These are phyloP conservation scores for Aeminium ludgeri DNA, from an alignment of 495 filamentous ascomycete species.

Conservation along the genomic window DNA sequence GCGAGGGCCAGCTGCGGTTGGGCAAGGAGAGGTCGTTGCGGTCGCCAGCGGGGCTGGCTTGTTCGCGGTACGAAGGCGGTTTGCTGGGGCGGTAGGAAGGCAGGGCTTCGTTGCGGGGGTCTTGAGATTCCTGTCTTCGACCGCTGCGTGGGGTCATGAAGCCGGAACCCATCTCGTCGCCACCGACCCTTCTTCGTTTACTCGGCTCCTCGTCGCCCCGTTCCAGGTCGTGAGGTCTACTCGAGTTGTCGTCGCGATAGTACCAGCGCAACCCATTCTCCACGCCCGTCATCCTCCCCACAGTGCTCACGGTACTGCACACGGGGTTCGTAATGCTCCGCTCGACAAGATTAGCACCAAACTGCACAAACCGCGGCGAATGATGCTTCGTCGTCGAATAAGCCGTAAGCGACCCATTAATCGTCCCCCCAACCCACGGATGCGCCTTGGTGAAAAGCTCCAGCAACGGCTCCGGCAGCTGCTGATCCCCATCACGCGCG, in stretches of 20 bases:
- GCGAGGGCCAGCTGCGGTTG: constrained; percentile 56
- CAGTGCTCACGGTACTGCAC: constrained; percentile 62
- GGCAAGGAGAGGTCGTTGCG: too few relatives aligned
- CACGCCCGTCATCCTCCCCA: constrained; percentile 66
- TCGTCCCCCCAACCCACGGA: constrained; percentile 60
- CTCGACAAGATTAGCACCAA: constrained; percentile 71
- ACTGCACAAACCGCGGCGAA: constrained; percentile 60
- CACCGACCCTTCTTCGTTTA: constrained; percentile 48
- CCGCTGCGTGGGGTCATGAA: too few relatives aligned
- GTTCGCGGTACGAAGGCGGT: constrained; percentile 52
- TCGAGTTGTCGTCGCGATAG: constrained; percentile 24
- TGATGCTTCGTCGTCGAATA: constrained; percentile 76
- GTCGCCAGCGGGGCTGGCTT: constrained; percentile 20
- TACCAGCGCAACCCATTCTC: constrained; percentile 70
- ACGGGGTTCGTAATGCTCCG: constrained; percentile 64
- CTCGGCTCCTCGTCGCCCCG: constrained; percentile 30
- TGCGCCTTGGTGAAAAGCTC: constrained; percentile 65
- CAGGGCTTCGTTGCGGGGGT: constrained; percentile 45
- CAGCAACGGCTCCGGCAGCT: constrained; percentile 53
- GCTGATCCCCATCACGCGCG: too few relatives aligned
- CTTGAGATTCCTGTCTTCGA: constrained; percentile 26
- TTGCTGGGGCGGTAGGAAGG: constrained; percentile 66
- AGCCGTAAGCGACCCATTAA: constrained; percentile 62
- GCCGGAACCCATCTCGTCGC: constrained; percentile 25
- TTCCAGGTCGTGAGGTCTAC: constrained; percentile 21